Conservation (phyloP, 139 green algal genomes). For the Chlamydomonas incerta region DNA sequence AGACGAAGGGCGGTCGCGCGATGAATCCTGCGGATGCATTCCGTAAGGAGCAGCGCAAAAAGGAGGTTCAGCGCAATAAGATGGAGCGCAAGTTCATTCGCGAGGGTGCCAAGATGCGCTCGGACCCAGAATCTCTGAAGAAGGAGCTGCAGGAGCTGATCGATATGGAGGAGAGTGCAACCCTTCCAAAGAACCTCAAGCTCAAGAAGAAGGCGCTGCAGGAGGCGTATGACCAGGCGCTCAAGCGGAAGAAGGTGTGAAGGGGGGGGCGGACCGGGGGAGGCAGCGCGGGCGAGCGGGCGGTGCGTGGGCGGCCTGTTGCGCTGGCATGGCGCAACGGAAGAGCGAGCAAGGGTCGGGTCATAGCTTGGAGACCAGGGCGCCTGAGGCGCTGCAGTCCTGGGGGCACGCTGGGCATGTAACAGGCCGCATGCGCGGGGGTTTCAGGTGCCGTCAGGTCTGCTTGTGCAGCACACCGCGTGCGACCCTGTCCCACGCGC, state of each 20-base stretch:
- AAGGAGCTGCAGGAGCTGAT: constrained; percentile 83
- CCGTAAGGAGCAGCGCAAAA: constrained; percentile 81
- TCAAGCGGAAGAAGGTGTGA: constrained; percentile 82
- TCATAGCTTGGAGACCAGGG: no score
- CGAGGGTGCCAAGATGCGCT: constrained; percentile 67
- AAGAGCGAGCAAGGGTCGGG: no score
- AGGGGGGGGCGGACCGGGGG: no score
- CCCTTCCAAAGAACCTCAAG: constrained; percentile 69
- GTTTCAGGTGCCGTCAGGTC: no score
- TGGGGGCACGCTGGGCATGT: no score
- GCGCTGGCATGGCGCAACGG: no score
- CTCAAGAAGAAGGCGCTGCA: constrained; percentile 90
- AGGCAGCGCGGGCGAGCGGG: no score
- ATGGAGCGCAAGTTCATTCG: constrained; percentile 86
- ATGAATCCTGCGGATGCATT: constrained; percentile 71
- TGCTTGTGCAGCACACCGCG: no score
- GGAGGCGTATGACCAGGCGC: constrained; percentile 81
- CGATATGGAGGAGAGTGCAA: constrained; percentile 72
- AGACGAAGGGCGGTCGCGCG: constrained; percentile 51
- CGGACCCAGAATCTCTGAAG: constrained; percentile 70
- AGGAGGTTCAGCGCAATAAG: constrained; percentile 89
- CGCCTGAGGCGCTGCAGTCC: no score
- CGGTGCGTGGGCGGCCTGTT: no score
- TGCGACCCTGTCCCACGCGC: no score
- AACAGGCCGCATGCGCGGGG: no score